Conservation (phyloP, 148 eudicot species). For the Agrostemma githago region DNA sequence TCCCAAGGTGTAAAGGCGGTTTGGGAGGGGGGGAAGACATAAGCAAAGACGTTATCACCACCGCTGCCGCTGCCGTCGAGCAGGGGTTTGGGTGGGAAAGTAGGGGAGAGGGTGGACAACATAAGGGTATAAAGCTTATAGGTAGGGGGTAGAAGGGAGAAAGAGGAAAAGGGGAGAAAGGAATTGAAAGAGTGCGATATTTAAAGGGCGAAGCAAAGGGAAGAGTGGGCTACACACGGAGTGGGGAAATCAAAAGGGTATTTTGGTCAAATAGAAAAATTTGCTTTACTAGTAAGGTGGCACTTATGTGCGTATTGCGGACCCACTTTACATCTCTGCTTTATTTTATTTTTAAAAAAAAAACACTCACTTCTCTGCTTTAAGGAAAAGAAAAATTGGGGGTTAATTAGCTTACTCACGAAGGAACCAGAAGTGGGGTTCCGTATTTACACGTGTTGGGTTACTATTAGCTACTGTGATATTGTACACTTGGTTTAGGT, state of each 20-base stretch:
- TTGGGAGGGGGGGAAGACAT: slow-evolving; percentile 19
- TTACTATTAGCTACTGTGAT: neutral
- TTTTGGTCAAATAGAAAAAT: slow-evolving; percentile 21
- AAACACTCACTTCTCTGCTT: slow-evolving; percentile 13
- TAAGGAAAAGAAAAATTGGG: slow-evolving; percentile 12
- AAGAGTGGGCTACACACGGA: slow-evolving; percentile 31
- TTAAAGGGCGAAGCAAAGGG: slow-evolving; percentile 28
- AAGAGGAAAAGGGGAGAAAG: slow-evolving; percentile 63
- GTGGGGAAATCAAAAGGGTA: slow-evolving; percentile 22
- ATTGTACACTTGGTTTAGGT: neutral
- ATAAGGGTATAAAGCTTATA: slow-evolving; percentile 36
- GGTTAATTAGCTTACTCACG: slow-evolving; percentile 39
- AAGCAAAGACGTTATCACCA: neutral
- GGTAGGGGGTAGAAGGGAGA: slow-evolving; percentile 33
- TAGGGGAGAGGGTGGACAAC: slow-evolving; percentile 42
- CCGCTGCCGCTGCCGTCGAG: neutral
- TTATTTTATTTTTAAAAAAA: neutral
- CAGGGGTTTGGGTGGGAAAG: slow-evolving; percentile 24
- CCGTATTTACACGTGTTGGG: slow-evolving; percentile 14
- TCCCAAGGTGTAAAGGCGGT: slow-evolving; percentile 43
- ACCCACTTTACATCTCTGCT: neutral
- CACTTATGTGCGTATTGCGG: slow-evolving; percentile 28
- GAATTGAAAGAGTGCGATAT: slow-evolving; percentile 41
- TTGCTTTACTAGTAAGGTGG: slow-evolving; percentile 34
- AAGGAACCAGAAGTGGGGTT: slow-evolving; percentile 31